These are phyloP conservation scores for Termitomyces sp. DNA, from an alignment of 768 basidiomycete species.

Conservation along the genomic window DNA sequence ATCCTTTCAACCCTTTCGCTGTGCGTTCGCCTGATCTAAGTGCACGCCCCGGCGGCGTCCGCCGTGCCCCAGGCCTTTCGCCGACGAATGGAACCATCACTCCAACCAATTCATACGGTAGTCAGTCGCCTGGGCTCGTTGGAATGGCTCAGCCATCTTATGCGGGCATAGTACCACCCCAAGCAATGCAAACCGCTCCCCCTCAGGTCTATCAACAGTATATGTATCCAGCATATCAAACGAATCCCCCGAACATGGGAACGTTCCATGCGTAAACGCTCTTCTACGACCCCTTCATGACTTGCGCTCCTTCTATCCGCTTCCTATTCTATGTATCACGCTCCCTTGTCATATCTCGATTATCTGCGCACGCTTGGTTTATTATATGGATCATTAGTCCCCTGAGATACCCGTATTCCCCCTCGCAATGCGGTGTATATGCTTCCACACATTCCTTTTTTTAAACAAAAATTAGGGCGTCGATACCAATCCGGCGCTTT, in stretches of 20 bases:
- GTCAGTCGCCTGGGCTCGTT: conserved; percentile 59
- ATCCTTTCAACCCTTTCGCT: conserved; percentile 49
- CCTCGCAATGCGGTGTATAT: conserved; percentile 26
- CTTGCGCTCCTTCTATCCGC: conserved; percentile 25
- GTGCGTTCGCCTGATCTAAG: conserved; percentile 38
- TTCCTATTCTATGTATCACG: conserved; percentile 26
- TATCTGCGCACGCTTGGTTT: conserved; percentile 30
- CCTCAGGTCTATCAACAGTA: conserved; percentile 73
- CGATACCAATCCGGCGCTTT: conserved; percentile 9
- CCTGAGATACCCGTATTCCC: conserved; percentile 22
- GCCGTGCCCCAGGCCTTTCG: conserved; percentile 37
- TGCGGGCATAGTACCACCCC: conserved; percentile 47
- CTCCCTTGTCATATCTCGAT: conserved; percentile 23
- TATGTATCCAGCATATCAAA: conserved; percentile 82
- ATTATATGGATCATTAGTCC: conserved; percentile 23
- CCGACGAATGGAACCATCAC: conserved; percentile 46
- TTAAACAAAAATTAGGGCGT: conserved; percentile 18
- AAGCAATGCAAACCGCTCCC: conserved; percentile 41
- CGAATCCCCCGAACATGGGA: conserved; percentile 74
- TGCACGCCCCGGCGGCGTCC: conserved; percentile 39
- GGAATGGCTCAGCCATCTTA: conserved; percentile 67
- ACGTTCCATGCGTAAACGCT: conserved; percentile 59
- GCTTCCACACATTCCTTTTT: conserved; percentile 27
- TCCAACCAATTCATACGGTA: conserved; percentile 37
- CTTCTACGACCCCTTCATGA: conserved; percentile 40